These are phyloP conservation scores for Lentinula sp. DNA, from an alignment of 768 basidiomycete species.

Conservation along the genomic window DNA sequence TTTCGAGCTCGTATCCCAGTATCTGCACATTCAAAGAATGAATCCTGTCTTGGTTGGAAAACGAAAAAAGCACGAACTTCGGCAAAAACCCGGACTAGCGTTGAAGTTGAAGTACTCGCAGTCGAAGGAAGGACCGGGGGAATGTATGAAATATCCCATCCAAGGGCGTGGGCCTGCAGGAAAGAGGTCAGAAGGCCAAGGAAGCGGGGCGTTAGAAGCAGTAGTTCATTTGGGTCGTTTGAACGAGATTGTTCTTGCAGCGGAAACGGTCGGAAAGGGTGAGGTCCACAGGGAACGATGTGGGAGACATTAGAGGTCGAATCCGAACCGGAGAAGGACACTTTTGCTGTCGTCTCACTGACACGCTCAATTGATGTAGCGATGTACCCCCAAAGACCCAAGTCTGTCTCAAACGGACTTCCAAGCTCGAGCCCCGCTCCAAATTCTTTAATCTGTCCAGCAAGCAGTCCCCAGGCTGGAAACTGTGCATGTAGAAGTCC, in stretches of 20 bases:
- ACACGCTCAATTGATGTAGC: conserved; percentile 32
- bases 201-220: conserved; percentile 44
- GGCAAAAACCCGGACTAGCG: conserved; percentile 48
- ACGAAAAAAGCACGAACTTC: neutral
- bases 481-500: conserved; percentile 48
- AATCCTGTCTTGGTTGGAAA: neutral
- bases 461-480: conserved; percentile 58
- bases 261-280: conserved; percentile 39
- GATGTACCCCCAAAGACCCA: conserved; percentile 50
- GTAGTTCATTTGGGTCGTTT: conserved; percentile 14
- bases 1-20: conserved; percentile 56
- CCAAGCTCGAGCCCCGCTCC: conserved; percentile 46
- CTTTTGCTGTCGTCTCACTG: conserved; percentile 29
- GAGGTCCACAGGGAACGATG: conserved; percentile 44
- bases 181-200: conserved; percentile 52
- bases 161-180: conserved; percentile 56
- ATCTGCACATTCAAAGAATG: conserved; percentile 20
- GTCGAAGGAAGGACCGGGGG: conserved; percentile 54
- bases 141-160: conserved; percentile 60
- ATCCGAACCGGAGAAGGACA: conserved; percentile 33
- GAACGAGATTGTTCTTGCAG: conserved; percentile 23
- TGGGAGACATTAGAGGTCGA: conserved; percentile 18
- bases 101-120: conserved; percentile 54
- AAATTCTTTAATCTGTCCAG: conserved; percentile 45
- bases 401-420: conserved; percentile 35